These are phyloP conservation scores for Metschnikowia rubicola DNA, from an alignment of 805 yeast species.

Conservation along the genomic window DNA sequence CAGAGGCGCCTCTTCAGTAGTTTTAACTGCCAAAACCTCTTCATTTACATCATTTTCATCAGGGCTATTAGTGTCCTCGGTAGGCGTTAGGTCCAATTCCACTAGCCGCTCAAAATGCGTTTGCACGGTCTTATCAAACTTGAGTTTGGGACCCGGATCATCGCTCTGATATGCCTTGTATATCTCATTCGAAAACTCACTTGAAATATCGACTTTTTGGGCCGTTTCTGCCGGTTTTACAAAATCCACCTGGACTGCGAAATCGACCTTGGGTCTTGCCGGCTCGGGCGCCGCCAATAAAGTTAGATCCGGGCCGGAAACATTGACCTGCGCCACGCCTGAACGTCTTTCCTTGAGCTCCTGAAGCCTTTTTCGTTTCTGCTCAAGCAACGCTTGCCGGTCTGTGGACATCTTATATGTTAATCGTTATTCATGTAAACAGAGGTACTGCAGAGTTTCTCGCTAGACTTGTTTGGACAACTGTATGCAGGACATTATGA, in stretches of 20 bases:
- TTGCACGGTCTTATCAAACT: constrained; percentile 25
- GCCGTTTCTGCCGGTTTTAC: neutral
- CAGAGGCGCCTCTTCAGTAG: too few species aligned
- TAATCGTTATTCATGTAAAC: constrained; percentile 4
- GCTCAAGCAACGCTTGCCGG: constrained; percentile 36
- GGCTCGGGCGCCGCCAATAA: neutral
- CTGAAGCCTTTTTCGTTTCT: constrained; percentile 35
- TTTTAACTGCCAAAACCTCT: too few species aligned
- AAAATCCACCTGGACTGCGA: constrained; percentile 30
- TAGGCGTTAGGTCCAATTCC: neutral
- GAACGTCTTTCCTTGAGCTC: constrained; percentile 25
- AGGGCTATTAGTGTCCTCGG: neutral
- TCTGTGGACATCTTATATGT: constrained; percentile 14
- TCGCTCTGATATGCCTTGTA: neutral
- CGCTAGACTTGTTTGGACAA: too few species aligned
- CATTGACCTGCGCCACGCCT: constrained; percentile 15
- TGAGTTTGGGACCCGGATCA: neutral
- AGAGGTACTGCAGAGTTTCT: constrained; percentile 12
- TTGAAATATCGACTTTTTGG: neutral
- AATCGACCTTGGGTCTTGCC: constrained; percentile 16
- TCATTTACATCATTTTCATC: too few species aligned
- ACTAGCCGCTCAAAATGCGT: constrained; percentile 12
- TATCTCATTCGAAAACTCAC: too few species aligned
- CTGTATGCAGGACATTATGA: too few species aligned
- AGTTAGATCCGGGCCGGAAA: constrained; percentile 5